Evolutionary conservation across 768 basidiomycete genomes (phyloP).

Genomic region (Antrodiella citrinella): DNA sequence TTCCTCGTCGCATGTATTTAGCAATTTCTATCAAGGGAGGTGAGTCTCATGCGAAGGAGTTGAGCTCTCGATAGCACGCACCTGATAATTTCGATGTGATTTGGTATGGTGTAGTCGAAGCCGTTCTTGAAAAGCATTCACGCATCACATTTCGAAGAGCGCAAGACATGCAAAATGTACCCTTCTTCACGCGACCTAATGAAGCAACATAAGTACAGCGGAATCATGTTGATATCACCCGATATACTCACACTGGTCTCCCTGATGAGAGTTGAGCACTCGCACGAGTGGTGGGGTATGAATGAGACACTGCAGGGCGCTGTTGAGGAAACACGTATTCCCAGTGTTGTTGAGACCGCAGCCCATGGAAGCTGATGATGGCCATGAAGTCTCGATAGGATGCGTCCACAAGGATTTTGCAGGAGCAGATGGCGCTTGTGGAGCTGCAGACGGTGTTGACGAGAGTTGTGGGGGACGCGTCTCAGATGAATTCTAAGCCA

Average conservation of each 20-base stretch:
- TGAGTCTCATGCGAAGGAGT: not conserved
- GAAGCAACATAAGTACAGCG: not conserved
- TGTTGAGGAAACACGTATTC: conserved; percentile 96
- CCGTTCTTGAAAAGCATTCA: conserved; percentile 37
- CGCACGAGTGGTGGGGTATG: conserved; percentile 86
- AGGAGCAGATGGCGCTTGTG: not conserved
- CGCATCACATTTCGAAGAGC: conserved; percentile 48
- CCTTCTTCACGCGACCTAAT: conserved; percentile 9
- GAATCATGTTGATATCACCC: not conserved
- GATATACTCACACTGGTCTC: conserved; percentile 48
- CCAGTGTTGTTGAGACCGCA: conserved; percentile 76
- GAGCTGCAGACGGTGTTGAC: conserved; percentile 4
- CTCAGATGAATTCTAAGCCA: conserved; percentile 12
- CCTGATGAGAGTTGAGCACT: conserved; percentile 43
- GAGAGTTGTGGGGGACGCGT: conserved; percentile 15
- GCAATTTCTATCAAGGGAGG: conserved; percentile 58
- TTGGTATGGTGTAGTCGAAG: conserved; percentile 52
- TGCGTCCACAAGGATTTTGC: conserved; percentile 37
- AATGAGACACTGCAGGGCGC: conserved; percentile 84
- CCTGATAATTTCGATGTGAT: conserved; percentile 68
- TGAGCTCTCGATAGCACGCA: conserved; percentile 27
- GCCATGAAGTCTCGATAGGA: conserved; percentile 60
- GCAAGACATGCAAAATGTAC: conserved; percentile 76
- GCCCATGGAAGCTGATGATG: conserved; percentile 37
- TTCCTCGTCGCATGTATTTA: conserved; percentile 81